Evolutionary conservation across 768 basidiomycete species (phyloP).

Genomic region (Mycena olivaceomarginata): DNA sequence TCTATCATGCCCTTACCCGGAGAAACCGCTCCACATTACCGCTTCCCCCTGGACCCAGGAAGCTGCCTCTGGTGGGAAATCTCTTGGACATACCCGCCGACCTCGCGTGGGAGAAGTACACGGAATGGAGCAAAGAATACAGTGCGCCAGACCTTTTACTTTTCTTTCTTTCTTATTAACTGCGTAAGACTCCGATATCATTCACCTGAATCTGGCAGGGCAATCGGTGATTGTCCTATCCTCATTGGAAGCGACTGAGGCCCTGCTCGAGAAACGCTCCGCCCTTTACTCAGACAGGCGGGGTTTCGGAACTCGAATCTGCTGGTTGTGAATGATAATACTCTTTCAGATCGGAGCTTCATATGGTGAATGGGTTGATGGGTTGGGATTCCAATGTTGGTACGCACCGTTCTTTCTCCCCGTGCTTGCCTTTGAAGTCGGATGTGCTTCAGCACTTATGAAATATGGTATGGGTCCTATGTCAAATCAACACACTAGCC

Average conservation of each 20-base stretch:
- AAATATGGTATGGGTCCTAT: background rate
- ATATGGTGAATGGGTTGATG: background rate
- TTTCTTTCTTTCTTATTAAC: constrained; percentile 18
- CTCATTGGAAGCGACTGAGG: constrained; percentile 54
- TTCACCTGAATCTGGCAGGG: constrained; percentile 17
- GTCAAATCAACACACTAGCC: constrained; percentile 10
- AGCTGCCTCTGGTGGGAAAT: background rate
- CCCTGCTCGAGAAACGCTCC: constrained; percentile 67
- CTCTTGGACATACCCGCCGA: no score
- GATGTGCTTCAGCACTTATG: no score
- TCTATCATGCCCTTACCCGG: no score
- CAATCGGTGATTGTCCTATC: constrained; percentile 54
- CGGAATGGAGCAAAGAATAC: background rate
- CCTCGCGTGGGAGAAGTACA: no score
- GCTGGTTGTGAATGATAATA: background rate
- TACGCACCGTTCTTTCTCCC: no score
- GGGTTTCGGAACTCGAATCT: no score
- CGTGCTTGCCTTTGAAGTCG: no score
- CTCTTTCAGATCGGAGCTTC: constrained; percentile 4
- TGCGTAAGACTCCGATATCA: constrained; percentile 9
- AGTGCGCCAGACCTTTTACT: constrained; percentile 1
- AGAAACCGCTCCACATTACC: no score
- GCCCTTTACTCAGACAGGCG: constrained; percentile 64
- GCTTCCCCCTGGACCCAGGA: constrained; percentile 5
- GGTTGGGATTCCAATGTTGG: no score